Conservation (phyloP, 1,284 basidiomycete genomes). For the Anthracocystis setariae region DNA sequence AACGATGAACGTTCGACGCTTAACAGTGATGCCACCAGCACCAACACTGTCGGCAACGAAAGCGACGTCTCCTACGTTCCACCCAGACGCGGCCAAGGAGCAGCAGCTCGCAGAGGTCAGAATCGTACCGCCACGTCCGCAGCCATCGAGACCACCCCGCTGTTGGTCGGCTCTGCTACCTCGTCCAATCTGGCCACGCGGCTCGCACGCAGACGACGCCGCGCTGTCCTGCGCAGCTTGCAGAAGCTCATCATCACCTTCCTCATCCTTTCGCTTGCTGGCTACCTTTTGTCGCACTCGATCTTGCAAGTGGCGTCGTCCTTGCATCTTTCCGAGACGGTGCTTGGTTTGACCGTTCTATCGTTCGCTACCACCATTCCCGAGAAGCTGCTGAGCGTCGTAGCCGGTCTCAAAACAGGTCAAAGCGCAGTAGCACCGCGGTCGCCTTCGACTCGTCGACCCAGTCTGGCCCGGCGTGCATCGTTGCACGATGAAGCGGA, state of each 20-base stretch:
- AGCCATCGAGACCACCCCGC: conserved; percentile 34
- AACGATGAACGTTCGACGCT: conserved; percentile 15
- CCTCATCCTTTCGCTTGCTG: conserved; percentile 55
- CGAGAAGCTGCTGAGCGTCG: conserved; percentile 64
- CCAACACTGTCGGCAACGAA: conserved; percentile 31
- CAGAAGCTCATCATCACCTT: conserved; percentile 41
- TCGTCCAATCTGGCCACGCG: conserved; percentile 31
- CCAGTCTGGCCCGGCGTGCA: conserved; percentile 28
- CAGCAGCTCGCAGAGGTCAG: conserved; percentile 25
- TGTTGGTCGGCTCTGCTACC: conserved; percentile 39
- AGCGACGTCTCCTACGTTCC: conserved; percentile 33
- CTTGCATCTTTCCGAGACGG: conserved; percentile 56
- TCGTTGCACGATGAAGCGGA: conserved; percentile 29
- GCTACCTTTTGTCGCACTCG: conserved; percentile 62
- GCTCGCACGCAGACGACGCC: conserved; percentile 18
- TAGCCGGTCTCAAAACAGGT: conserved; percentile 45
- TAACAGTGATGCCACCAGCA: conserved; percentile 29
- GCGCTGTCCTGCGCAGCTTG: conserved; percentile 19
- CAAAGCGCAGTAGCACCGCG: neutral
- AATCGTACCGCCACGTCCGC: conserved; percentile 37
- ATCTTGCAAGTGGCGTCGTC: conserved; percentile 56
- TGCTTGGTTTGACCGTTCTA: conserved; percentile 63
- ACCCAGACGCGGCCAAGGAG: conserved; percentile 15
- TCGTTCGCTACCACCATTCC: conserved; percentile 66
- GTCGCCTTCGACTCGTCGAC: conserved; percentile 11